Conservation (phyloP, 83 land plant genomes). For the Diphasiastrum complanatum region DNA sequence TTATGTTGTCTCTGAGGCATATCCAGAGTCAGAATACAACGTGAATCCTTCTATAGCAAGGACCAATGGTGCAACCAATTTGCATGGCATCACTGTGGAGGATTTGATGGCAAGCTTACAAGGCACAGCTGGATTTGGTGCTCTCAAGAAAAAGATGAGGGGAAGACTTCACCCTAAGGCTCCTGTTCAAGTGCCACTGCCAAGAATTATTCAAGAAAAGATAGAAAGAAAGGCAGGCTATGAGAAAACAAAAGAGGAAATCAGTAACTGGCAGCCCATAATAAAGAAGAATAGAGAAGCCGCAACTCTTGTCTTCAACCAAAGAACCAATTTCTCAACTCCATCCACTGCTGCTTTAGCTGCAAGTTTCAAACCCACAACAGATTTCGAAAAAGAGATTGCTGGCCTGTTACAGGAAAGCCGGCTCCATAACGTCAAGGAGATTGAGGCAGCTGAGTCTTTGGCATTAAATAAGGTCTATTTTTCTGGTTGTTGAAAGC, state of each 20-base stretch:
- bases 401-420: constrained; percentile 42
- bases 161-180: constrained; percentile 39
- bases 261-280: constrained; percentile 75
- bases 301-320: constrained; percentile 53
- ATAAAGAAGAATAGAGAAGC: constrained; percentile 88
- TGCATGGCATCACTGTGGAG: constrained; percentile 36
- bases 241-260: constrained; percentile 59
- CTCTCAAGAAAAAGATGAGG: constrained; percentile 63
- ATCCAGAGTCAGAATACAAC: constrained; percentile 62
- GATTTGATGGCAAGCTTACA: constrained; percentile 67
- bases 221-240: constrained; percentile 71
- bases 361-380: constrained; percentile 56
- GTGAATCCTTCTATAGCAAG: constrained; percentile 34
- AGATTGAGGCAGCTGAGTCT: constrained; percentile 56
- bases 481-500: constrained; percentile 5
- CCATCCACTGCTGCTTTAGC: constrained; percentile 62
- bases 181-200: constrained; percentile 60
- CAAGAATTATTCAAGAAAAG: constrained; percentile 47
- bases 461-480: constrained; percentile 78
- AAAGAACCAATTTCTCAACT: constrained; percentile 37
- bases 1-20: constrained; percentile 33
- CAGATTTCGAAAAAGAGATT: constrained; percentile 79
- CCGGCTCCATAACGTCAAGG: constrained; percentile 48
- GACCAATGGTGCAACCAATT: constrained; percentile 7
- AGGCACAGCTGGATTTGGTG: constrained; percentile 51